Conservation (phyloP, 78 protist species). For the Reticulomyxa filosa region DNA sequence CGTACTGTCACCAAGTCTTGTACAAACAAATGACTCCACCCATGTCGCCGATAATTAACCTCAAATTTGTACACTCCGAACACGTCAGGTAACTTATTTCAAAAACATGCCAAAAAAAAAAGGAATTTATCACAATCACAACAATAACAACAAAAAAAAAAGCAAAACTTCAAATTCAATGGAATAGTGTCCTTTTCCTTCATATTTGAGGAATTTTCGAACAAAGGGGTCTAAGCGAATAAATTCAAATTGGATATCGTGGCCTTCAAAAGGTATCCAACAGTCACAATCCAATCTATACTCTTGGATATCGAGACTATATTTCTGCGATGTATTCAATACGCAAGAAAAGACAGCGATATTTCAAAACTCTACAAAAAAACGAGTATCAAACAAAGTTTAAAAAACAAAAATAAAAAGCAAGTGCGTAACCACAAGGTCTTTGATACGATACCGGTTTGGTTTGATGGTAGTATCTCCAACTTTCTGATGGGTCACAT, state of each 20-base stretch:
- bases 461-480: background rate
- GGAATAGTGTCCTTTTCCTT: conserved; percentile 13
- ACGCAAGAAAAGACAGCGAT: no score
- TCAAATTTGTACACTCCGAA: conserved; percentile 55
- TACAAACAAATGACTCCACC: conserved; percentile 16
- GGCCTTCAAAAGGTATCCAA: conserved; percentile 43
- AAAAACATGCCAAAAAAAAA: no score
- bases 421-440: background rate
- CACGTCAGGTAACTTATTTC: no score
- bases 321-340: no score
- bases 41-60: conserved; percentile 27
- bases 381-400: no score
- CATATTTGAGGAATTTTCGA: conserved; percentile 25
- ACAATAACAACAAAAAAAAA: no score
- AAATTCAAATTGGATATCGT: conserved; percentile 36
- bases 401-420: background rate
- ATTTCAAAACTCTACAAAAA: no score
- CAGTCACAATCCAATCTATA: conserved; percentile 4
- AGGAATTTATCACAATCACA: no score
- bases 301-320: conserved; percentile 33
- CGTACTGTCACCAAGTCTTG: conserved; percentile 25
- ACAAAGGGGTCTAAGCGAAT: conserved; percentile 52
- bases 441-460: background rate
- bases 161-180: conserved; percentile 11
- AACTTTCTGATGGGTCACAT: background rate